These are phyloP conservation scores for Zea luxurians DNA, from an alignment of 176 grass and related monocot genomes.

Conservation along the genomic window DNA sequence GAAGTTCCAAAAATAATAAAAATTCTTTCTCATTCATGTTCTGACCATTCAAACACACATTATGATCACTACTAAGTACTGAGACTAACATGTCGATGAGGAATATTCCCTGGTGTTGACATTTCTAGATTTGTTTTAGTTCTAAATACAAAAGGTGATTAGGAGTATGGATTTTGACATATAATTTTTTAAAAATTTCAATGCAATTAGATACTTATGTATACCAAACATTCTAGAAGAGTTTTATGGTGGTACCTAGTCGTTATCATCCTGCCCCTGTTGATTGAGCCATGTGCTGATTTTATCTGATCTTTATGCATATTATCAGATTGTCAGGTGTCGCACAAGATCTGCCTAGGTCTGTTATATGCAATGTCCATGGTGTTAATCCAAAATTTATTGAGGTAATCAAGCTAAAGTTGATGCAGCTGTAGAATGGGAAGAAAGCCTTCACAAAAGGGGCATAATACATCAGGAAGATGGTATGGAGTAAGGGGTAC, in stretches of 20 bases:
- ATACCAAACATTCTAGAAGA: background rate
- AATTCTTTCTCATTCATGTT: background rate
- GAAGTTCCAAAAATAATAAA: background rate
- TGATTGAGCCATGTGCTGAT: conserved; percentile 1
- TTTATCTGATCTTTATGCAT: conserved; percentile 36
- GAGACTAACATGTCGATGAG: too few species aligned
- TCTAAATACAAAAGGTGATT: background rate
- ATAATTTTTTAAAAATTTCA: background rate
- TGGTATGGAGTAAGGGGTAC: conserved; percentile 98
- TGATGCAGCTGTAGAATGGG: conserved; percentile 63
- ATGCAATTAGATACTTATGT: background rate
- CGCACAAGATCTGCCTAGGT: conserved; percentile 84
- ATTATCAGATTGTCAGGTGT: conserved; percentile 86
- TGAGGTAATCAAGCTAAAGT: conserved; percentile 76
- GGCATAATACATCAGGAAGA: conserved; percentile 94
- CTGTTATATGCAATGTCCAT: conserved; percentile 90
- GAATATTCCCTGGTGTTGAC: too few species aligned
- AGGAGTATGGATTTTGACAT: background rate
- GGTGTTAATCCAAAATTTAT: conserved; percentile 98
- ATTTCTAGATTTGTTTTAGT: background rate
- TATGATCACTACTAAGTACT: too few species aligned
- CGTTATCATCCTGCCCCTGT: conserved; percentile 12
- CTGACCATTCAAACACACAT: too few species aligned
- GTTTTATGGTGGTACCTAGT: background rate
- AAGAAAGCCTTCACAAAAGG: conserved; percentile 73